Conservation (phyloP, 768 basidiomycete species). For the Naganishia onofrii region DNA sequence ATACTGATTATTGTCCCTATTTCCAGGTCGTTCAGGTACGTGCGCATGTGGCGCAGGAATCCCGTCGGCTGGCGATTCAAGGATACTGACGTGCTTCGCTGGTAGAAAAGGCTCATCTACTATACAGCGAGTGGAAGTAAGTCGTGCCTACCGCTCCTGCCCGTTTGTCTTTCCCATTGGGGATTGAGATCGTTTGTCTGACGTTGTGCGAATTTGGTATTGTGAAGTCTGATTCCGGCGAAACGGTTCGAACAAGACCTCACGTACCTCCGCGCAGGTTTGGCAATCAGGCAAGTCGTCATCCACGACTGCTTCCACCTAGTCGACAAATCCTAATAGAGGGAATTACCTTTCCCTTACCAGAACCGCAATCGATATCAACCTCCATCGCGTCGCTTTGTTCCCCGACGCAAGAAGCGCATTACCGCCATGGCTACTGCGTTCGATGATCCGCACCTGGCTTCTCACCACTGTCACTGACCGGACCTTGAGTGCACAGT, state of each 20-base stretch:
- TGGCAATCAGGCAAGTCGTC: constrained; percentile 27
- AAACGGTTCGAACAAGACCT: constrained; percentile 43
- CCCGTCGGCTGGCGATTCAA: background rate
- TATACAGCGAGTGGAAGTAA: constrained; percentile 43
- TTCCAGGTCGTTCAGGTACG: constrained; percentile 11
- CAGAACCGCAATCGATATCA: constrained; percentile 42
- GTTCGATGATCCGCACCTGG: constrained; percentile 40
- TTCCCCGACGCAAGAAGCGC: constrained; percentile 30
- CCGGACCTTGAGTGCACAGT: constrained; percentile 36
- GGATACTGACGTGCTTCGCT: constrained; percentile 22
- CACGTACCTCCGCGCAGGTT: constrained; percentile 39
- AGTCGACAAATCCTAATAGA: too few species aligned
- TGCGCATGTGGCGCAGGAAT: background rate
- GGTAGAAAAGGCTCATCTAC: constrained; percentile 36
- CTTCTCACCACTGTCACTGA: constrained; percentile 35
- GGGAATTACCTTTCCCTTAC: too few species aligned
- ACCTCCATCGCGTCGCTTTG: constrained; percentile 40
- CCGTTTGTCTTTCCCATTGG: too few species aligned
- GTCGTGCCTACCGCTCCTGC: background rate
- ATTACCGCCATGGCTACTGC: constrained; percentile 35
- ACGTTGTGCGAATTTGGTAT: background rate
- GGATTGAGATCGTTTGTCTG: too few species aligned
- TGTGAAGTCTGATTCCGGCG: constrained; percentile 37
- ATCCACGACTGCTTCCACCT: too few species aligned
- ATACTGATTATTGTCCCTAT: background rate